These are phyloP conservation scores for Agrocybe chaxingu DNA, from an alignment of 768 basidiomycete genomes.

Conservation along the genomic window DNA sequence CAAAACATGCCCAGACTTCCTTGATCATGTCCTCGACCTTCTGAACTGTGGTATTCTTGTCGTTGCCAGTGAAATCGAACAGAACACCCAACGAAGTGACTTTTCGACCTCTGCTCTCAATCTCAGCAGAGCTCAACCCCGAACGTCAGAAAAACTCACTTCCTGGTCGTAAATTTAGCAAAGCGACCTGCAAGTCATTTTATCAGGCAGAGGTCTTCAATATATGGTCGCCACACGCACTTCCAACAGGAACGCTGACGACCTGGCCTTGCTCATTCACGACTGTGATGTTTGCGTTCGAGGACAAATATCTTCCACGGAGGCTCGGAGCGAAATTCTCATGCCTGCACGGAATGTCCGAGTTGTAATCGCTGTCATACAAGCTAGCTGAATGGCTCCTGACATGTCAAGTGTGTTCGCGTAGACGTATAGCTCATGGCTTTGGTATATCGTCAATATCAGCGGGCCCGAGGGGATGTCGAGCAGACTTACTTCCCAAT, in stretches of 20 bases:
- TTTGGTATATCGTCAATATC: conserved; percentile 17
- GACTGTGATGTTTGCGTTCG: conserved; percentile 84
- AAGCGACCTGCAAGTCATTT: conserved; percentile 45
- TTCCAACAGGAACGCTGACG: conserved; percentile 35
- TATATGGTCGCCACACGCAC: conserved; percentile 14
- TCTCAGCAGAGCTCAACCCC: conserved; percentile 26
- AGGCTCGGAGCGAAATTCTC: conserved; percentile 64
- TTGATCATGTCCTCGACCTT: conserved; percentile 71
- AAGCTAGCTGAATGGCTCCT: conserved; percentile 5
- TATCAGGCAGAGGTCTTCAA: neutral
- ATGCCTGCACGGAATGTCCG: conserved; percentile 35
- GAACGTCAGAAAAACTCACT: conserved; percentile 38
- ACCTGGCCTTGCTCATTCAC: conserved; percentile 35
- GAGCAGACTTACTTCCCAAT: conserved; percentile 70
- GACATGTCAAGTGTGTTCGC: conserved; percentile 66
- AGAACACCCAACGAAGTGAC: conserved; percentile 82
- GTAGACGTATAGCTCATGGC: conserved; percentile 83
- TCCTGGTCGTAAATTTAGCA: conserved; percentile 69
- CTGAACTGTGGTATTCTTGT: conserved; percentile 71
- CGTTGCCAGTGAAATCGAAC: conserved; percentile 74
- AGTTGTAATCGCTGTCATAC: neutral
- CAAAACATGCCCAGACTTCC: conserved; percentile 61
- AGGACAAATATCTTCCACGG: conserved; percentile 74
- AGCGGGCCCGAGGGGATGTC: neutral
- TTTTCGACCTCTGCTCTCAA: conserved; percentile 46